Conservation (phyloP, 1,284 basidiomycete species). For the Cutaneotrichosporon sp. region DNA sequence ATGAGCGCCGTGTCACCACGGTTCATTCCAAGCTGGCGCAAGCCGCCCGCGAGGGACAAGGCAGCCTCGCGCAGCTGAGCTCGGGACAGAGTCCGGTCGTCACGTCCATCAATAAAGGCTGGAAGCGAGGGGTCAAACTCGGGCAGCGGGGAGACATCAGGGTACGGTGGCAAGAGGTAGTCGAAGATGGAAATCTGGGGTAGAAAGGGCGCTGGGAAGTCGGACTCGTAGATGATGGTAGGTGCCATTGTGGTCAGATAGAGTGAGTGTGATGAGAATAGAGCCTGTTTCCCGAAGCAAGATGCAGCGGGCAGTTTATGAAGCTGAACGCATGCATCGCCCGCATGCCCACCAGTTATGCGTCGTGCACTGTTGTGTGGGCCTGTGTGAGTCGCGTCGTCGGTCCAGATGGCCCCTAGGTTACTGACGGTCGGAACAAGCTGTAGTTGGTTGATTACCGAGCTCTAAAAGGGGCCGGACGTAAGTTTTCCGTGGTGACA, state of each 20-base stretch:
- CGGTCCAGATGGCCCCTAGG: no score
- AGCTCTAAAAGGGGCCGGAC: no score
- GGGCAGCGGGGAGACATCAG: conserved; percentile 1
- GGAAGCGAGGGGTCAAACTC: conserved; percentile 34
- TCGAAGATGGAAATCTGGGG: conserved; percentile 35
- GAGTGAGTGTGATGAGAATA: neutral
- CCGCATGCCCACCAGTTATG: no score
- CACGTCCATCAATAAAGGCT: conserved; percentile 64
- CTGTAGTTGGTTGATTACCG: no score
- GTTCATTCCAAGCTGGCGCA: conserved; percentile 41
- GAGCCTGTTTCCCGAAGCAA: no score
- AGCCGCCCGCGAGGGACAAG: conserved; percentile 56
- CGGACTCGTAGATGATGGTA: conserved; percentile 8
- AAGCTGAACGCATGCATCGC: no score
- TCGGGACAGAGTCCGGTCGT: conserved; percentile 58
- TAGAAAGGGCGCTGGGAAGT: conserved; percentile 23
- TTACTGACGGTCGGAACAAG: no score
- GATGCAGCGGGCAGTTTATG: no score
- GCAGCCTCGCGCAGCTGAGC: conserved; percentile 56
- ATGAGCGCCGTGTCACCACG: conserved; percentile 38
- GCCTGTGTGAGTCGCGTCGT: no score
- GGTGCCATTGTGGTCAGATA: neutral
- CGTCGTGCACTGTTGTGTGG: no score
- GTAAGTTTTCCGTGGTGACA: no score
- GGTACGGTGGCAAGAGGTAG: conserved; percentile 9